Evolutionary conservation across 345 rosid genomes (phyloP).

Genomic region (Salix koriyanagi): DNA sequence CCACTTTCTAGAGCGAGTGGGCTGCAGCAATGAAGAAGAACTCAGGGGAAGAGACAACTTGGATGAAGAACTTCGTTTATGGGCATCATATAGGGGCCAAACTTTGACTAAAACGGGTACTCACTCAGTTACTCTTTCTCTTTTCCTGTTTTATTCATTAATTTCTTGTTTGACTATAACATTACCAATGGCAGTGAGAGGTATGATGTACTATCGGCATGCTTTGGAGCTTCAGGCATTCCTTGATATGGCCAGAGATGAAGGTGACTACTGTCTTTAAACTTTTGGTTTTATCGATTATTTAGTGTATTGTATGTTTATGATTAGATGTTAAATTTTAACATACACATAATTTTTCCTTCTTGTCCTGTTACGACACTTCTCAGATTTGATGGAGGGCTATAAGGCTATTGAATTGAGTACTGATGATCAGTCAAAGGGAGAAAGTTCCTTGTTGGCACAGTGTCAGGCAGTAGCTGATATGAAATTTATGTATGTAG

Average conservation of each 20-base stretch:
- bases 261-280: slow-evolving; percentile 48
- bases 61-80: slow-evolving; percentile 76
- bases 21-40: slow-evolving; percentile 56
- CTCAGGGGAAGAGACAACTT: slow-evolving; percentile 52
- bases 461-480: slow-evolving; percentile 98
- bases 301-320: not conserved
- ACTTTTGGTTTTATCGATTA: not conserved
- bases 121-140: not conserved
- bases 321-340: not conserved
- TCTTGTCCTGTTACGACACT: slow-evolving; percentile 20
- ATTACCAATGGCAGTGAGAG: slow-evolving; percentile 65
- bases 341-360: slow-evolving; percentile 1
- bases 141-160: not conserved
- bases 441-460: slow-evolving; percentile 75
- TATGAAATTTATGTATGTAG: slow-evolving; percentile 93
- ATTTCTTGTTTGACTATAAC: slow-evolving; percentile 6
- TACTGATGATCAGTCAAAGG: slow-evolving; percentile 61
- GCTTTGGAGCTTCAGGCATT: slow-evolving; percentile 99
- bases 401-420: slow-evolving; percentile 82
- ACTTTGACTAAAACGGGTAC: slow-evolving; percentile 98
- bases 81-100: slow-evolving; percentile 99
- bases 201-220: slow-evolving; percentile 97
- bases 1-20: slow-evolving; percentile 82
- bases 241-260: slow-evolving; percentile 97
- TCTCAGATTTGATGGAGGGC: slow-evolving; percentile 91